These are phyloP conservation scores for Boletellus sp. DNA, from an alignment of 768 basidiomycete genomes.

Conservation along the genomic window DNA sequence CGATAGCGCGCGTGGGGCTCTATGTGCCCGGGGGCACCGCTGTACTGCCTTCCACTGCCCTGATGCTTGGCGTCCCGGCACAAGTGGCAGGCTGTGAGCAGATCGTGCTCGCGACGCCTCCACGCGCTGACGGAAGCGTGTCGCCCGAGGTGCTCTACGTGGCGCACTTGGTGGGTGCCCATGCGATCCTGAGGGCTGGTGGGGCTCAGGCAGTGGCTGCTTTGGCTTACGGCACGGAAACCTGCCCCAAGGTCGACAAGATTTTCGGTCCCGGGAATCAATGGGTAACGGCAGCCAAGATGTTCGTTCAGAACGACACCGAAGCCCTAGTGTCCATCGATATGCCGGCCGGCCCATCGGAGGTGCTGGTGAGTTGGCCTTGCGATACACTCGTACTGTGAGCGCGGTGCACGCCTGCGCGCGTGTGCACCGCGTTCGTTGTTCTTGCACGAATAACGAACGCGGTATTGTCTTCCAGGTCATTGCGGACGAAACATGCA, in stretches of 20 bases:
- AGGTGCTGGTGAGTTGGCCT: constrained; percentile 73
- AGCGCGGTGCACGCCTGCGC: constrained; percentile 65
- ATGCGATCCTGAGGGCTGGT: constrained; percentile 88
- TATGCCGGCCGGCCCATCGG: constrained; percentile 98
- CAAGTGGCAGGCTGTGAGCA: constrained; percentile 94
- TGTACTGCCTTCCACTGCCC: constrained; percentile 90
- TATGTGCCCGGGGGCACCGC: constrained; percentile 99
- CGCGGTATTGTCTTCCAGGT: constrained; percentile 52
- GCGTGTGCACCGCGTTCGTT: constrained; percentile 43
- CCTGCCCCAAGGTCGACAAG: constrained; percentile 97
- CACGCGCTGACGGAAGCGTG: constrained; percentile 85
- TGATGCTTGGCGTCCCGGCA: constrained; percentile 97
- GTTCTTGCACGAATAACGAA: constrained; percentile 36
- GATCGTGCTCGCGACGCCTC: constrained; percentile 95
- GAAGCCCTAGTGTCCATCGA: constrained; percentile 95
- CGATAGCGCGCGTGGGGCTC: constrained; percentile 93
- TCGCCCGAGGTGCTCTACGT: constrained; percentile 98
- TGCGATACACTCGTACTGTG: not conserved
- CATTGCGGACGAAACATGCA: constrained; percentile 84
- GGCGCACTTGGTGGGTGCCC: constrained; percentile 85
- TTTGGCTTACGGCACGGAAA: constrained; percentile 93
- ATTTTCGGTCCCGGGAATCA: constrained; percentile 99
- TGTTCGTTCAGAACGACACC: constrained; percentile 98
- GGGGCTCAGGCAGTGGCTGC: constrained; percentile 96
- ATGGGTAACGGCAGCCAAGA: constrained; percentile 99